Evolutionary conservation across 805 yeast species (phyloP), one percentile per base, ranked within the genome.

Genomic region (Saccharomycopsis sp.): DNA sequence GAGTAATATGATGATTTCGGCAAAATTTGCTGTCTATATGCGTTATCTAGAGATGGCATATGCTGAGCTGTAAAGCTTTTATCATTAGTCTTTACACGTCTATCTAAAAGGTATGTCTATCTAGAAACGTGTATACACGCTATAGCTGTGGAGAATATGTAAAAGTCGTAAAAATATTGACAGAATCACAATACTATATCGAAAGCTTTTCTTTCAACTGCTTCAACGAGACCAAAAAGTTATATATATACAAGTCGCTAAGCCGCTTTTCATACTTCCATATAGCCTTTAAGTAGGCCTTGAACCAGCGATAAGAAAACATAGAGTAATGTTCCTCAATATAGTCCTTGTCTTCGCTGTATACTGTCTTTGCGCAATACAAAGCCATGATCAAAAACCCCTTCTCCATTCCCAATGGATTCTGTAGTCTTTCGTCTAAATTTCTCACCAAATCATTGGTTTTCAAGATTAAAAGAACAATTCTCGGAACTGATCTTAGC

Each of bases 401-500:
- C 53, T 97, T 76, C 66, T 89, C 92, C 3, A 88, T 85, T 0
- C 98, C 97, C 51, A 91, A 71, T 0, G 97, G 96, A 61, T 84
- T 83, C 52, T 87, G 80, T 57, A 92, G 76, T 57, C 80, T 76
- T 66, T 92, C 98, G 70, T 94, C 99, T 52, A 94, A 75, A 64
- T 84, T 86, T 65, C 99, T 78, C 0, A 96, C 90, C 54, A 94
- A 76, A 72, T 94, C 99, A 68, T 94, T 94, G 0, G 99, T 95
- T 68, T 94, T 94, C 66, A 94, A 74, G 52, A 94, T 89, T 61
- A 94, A 76, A 29, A 94, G 70, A 21, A 94, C 97, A 16, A 91
- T 82, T 50, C 91, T 76, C 1, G 99, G 99, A 73, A 94, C 82
- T 15, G 79, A 74, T 12, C 91, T 82, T 47, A 94, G 74, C 52